phyloP scores from a whole-genome alignment of 2,329 filamentous ascomycete species.

The Metarhizium album region DNA sequence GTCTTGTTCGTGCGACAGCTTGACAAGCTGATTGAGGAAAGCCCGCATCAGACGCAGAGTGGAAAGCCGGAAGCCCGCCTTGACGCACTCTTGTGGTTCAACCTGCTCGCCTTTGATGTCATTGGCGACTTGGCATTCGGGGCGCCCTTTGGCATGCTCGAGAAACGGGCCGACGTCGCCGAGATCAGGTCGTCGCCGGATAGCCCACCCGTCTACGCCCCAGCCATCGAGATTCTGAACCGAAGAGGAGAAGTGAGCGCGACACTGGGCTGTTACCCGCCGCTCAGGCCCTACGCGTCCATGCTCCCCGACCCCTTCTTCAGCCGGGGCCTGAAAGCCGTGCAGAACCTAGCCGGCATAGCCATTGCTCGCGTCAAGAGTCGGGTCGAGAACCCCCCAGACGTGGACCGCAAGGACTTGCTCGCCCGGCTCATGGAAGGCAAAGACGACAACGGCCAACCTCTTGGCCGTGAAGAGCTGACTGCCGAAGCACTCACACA shows the following conservation, averaged over 20 bases:
- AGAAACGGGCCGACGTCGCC: constrained; percentile 63
- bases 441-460: constrained; percentile 66
- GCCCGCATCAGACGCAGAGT: constrained; percentile 35
- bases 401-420: constrained; percentile 63
- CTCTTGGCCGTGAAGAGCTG: constrained; percentile 66
- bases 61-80: constrained; percentile 53
- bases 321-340: constrained; percentile 58
- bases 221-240: constrained; percentile 82
- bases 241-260: constrained; percentile 77
- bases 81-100: constrained; percentile 67
- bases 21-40: constrained; percentile 46
- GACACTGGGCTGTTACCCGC: constrained; percentile 63
- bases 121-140: constrained; percentile 41
- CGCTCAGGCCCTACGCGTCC: constrained; percentile 67
- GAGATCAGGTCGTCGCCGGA: constrained; percentile 56
- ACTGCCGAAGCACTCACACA: constrained; percentile 86
- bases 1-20: constrained; percentile 63
- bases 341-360: constrained; percentile 76
- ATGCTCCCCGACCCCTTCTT: constrained; percentile 80
- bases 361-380: constrained; percentile 72
- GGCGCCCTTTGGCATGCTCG: constrained; percentile 55
- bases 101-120: constrained; percentile 43
- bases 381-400: constrained; percentile 58
- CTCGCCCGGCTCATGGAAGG: constrained; percentile 78
- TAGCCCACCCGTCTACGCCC: constrained; percentile 54